phyloP scores from a whole-genome alignment of 2,329 filamentous ascomycete species.

The Arthrobotrys sinensis region DNA sequence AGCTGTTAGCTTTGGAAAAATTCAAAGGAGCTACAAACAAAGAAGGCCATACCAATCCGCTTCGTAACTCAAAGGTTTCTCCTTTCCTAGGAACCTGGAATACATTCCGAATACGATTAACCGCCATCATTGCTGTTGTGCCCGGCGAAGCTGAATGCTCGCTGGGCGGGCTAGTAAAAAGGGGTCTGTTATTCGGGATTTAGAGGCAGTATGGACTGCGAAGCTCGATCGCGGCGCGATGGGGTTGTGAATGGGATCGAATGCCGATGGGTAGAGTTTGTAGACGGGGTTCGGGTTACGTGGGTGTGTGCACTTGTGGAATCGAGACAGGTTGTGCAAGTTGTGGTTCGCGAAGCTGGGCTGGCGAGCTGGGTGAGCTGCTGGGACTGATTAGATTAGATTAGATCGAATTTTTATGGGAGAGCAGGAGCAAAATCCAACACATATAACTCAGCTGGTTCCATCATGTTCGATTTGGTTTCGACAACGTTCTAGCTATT shows the following conservation, averaged over 20 bases:
- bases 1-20: slow-evolving; percentile 67
- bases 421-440: slow-evolving; percentile 64
- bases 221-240: neutral
- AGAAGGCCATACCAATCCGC: slow-evolving; percentile 78
- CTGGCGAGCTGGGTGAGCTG: slow-evolving; percentile 26
- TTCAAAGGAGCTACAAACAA: slow-evolving; percentile 25
- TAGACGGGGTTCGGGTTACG: neutral
- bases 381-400: slow-evolving; percentile 53
- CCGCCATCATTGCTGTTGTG: slow-evolving; percentile 78
- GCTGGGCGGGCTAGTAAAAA: slow-evolving; percentile 55
- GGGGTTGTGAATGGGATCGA: neutral
- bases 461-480: neutral
- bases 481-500: neutral
- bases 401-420: slow-evolving; percentile 23
- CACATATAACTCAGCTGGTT: slow-evolving; percentile 34
- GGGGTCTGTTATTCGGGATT: neutral
- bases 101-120: slow-evolving; percentile 94
- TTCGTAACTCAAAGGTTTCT: slow-evolving; percentile 96
- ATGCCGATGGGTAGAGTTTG: neutral
- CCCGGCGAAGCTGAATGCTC: slow-evolving; percentile 45
- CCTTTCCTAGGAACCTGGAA: slow-evolving; percentile 91
- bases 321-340: slow-evolving; percentile 15
- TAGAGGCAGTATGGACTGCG: no score
- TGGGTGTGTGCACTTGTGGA: slow-evolving; percentile 20
- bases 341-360: slow-evolving; percentile 41